Base-by-base conservation (phyloP, 2,329 filamentous ascomycete genomes). In the Cladosporium colombiae region DNA sequence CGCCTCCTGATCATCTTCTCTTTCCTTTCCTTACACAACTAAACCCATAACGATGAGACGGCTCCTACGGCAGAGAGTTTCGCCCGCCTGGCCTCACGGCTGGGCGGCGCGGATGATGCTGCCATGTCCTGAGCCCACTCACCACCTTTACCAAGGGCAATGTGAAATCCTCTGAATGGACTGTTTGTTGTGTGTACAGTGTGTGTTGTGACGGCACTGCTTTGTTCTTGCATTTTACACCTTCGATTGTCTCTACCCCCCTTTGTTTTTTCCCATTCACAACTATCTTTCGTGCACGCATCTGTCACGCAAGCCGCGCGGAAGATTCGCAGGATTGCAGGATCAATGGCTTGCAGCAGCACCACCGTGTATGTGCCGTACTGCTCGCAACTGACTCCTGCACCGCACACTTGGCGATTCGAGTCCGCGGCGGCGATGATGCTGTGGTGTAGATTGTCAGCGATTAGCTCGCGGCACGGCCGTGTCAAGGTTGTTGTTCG, bases 31-130 rank as follows among this genome's bases (percentile, higher is more conserved):
- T 77, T 79, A 86, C 79, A 85, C 88, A 91, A 92, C 89, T 92
- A 92, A 87, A 86, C 86, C 88, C 89, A 88, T 86, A 78, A 83
- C 89, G 89, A 93, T 85, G 90, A 91, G 88, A 82, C 82, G 84
- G 86, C 85, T 84, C 84, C 76, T 80, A 78, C 76, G 78, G 76
- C 82, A 84, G 80, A 77, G 73, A 68, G 68, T 53, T 69, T 73
- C 71, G 72, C 83, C 85, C 81, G 85, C 80, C 80, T 78, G 78
- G 66, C 70, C 8, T 67, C 68, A 60, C 61, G 40, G 60, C 35
- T 62, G 69, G 68, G 74, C 66, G 76, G 78, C 70, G 79, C 79
- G 81, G 80, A 80, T 79, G 81, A 73, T 82, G 80, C 74, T 81
- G 81, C 81, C 68, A 79, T 81, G 79, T 77, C 76, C 79, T 75